Conservation (phyloP, 257 asterid genomes). For the Scutellaria baicalensis region DNA sequence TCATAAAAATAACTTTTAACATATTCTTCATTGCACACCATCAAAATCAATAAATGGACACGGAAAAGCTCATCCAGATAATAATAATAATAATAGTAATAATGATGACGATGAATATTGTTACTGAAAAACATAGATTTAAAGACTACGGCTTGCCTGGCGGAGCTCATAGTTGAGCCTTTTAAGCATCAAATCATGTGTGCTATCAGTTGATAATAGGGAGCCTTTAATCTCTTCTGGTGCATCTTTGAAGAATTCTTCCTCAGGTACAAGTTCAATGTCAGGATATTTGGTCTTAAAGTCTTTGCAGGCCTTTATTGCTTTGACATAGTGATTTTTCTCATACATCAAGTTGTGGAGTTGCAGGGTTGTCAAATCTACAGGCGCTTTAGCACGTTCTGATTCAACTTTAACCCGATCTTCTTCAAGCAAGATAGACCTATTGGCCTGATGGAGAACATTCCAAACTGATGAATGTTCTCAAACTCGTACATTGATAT, state of each 20-base stretch:
- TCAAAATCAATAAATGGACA: neutral
- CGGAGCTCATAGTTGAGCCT: slow-evolving; percentile 85
- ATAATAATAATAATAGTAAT: too few relatives aligned
- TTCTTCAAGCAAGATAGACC: slow-evolving; percentile 96
- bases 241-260: slow-evolving; percentile 77
- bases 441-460: slow-evolving; percentile 58
- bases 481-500: neutral
- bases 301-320: slow-evolving; percentile 93
- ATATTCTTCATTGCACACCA: neutral
- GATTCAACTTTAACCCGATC: slow-evolving; percentile 82
- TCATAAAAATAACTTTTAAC: neutral
- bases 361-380: slow-evolving; percentile 85
- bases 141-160: slow-evolving; percentile 51
- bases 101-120: too few relatives aligned
- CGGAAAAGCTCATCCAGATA: neutral
- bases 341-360: slow-evolving; percentile 95
- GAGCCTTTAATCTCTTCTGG: slow-evolving; percentile 71
- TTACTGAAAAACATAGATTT: neutral
- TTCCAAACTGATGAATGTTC: neutral
- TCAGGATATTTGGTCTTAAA: slow-evolving; percentile 87
- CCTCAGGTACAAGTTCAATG: slow-evolving; percentile 88
- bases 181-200: slow-evolving; percentile 86
- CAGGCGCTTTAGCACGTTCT: slow-evolving; percentile 86
- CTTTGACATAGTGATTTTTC: slow-evolving; percentile 93
- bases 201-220: slow-evolving; percentile 47